These are phyloP conservation scores for Penicillium coffeae DNA, from an alignment of 495 filamentous ascomycete species.

Conservation along the genomic window DNA sequence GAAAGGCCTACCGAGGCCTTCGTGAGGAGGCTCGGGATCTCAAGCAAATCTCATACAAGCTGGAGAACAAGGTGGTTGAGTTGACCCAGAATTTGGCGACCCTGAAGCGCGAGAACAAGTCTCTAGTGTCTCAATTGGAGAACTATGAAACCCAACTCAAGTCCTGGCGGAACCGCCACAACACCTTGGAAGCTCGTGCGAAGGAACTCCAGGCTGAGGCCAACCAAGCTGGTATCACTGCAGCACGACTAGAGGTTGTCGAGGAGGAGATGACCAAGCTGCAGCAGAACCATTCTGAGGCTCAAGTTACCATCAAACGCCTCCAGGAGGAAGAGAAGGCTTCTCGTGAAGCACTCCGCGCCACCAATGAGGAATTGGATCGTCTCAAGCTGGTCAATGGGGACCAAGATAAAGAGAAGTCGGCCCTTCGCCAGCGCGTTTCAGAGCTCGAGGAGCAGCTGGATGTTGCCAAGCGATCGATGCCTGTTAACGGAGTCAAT, in stretches of 20 bases:
- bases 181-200: conserved; percentile 80
- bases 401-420: conserved; percentile 76
- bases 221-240: conserved; percentile 94
- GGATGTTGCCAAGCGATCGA: conserved; percentile 72
- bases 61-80: conserved; percentile 99
- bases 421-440: conserved; percentile 78
- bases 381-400: conserved; percentile 63
- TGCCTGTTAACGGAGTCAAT: conserved; percentile 48
- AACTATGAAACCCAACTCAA: conserved; percentile 95
- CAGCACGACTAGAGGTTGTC: conserved; percentile 80
- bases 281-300: conserved; percentile 83
- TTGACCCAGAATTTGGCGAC: conserved; percentile 90
- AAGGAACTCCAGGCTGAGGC: conserved; percentile 95
- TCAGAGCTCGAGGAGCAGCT: conserved; percentile 88
- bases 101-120: conserved; percentile 90
- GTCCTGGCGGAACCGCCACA: conserved; percentile 89
- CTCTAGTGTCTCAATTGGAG: conserved; percentile 80
- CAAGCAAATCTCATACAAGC: conserved; percentile 97
- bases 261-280: conserved; percentile 92
- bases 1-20: conserved; percentile 78
- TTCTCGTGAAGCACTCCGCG: conserved; percentile 72
- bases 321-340: conserved; percentile 88
- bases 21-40: conserved; percentile 96
- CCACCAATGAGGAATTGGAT: conserved; percentile 73
- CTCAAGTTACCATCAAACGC: conserved; percentile 79